Evolutionary conservation across 106 monocot species (phyloP).

Genomic region (Apostasia ramifera): DNA sequence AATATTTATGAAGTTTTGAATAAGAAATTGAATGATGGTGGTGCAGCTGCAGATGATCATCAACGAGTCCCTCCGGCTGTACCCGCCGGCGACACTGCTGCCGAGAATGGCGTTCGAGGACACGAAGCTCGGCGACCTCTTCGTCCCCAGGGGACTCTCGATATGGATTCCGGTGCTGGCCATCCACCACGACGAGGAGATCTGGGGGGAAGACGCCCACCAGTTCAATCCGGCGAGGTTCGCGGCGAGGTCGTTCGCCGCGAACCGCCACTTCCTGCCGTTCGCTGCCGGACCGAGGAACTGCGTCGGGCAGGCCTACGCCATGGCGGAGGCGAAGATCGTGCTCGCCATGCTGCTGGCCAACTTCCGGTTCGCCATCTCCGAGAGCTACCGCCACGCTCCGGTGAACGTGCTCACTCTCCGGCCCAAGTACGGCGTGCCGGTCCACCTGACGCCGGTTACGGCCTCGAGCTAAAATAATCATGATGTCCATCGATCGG

Average conservation of each 20-base stretch:
- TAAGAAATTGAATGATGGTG: too few species aligned
- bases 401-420: slow-evolving; percentile 82
- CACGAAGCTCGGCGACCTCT: slow-evolving; percentile 71
- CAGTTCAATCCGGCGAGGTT: slow-evolving; percentile 82
- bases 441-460: slow-evolving; percentile 47
- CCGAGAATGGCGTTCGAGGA: slow-evolving; percentile 86
- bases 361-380: slow-evolving; percentile 71
- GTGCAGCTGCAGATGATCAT: slow-evolving; percentile 89
- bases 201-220: slow-evolving; percentile 83
- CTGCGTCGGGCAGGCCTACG: slow-evolving; percentile 90
- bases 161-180: slow-evolving; percentile 91
- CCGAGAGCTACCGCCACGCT: slow-evolving; percentile 79
- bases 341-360: slow-evolving; percentile 76
- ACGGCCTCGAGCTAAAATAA: background rate
- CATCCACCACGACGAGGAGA: slow-evolving; percentile 66
- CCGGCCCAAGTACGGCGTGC: slow-evolving; percentile 80
- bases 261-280: slow-evolving; percentile 70
- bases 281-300: slow-evolving; percentile 90
- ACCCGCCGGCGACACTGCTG: slow-evolving; percentile 74
- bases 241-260: slow-evolving; percentile 40
- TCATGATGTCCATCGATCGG: too few species aligned
- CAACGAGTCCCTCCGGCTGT: slow-evolving; percentile 83
- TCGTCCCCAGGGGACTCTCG: slow-evolving; percentile 75
- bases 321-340: slow-evolving; percentile 91
- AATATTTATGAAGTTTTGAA: too few species aligned